Evolutionary conservation across 495 filamentous ascomycete genomes (phyloP).

Genomic region (Podospora conica): DNA sequence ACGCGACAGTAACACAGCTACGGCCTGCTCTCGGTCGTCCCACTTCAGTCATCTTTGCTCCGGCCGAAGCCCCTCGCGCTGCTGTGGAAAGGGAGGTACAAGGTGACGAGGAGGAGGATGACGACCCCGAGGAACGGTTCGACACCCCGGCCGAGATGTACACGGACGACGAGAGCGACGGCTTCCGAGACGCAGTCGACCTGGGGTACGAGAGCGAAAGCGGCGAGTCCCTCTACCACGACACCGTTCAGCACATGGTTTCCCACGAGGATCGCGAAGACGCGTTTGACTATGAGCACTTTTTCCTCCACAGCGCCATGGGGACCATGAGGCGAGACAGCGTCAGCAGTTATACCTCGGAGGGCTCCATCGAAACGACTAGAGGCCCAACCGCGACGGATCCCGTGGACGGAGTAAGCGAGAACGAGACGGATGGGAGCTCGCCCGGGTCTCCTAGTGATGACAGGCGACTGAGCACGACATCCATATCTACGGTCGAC

Average conservation of each 20-base stretch:
- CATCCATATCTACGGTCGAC: slow-evolving; percentile 68
- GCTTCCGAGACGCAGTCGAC: slow-evolving; percentile 25
- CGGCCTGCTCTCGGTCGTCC: slow-evolving; percentile 9
- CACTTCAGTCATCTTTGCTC: neutral
- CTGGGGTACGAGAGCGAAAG: slow-evolving; percentile 41
- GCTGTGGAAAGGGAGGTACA: neutral
- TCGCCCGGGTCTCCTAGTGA: neutral
- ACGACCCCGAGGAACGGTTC: slow-evolving; percentile 31
- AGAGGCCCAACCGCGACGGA: slow-evolving; percentile 37
- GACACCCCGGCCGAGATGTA: slow-evolving; percentile 28
- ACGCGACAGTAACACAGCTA: slow-evolving; percentile 2
- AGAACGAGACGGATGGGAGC: slow-evolving; percentile 1
- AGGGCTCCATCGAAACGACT: slow-evolving; percentile 72
- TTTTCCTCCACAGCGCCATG: slow-evolving; percentile 86
- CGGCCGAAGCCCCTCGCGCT: slow-evolving; percentile 3
- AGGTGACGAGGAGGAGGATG: slow-evolving; percentile 3
- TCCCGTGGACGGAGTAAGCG: neutral
- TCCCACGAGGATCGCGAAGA: slow-evolving; percentile 92
- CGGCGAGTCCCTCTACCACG: slow-evolving; percentile 53
- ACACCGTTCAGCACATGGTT: slow-evolving; percentile 44
- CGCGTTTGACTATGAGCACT: slow-evolving; percentile 95
- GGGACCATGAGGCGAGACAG: slow-evolving; percentile 60
- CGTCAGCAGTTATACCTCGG: slow-evolving; percentile 53
- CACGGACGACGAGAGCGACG: slow-evolving; percentile 9
- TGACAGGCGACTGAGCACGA: slow-evolving; percentile 51